Evolutionary conservation across 2,329 filamentous ascomycete genomes (phyloP).

Genomic region (Penicillium digitatum): DNA sequence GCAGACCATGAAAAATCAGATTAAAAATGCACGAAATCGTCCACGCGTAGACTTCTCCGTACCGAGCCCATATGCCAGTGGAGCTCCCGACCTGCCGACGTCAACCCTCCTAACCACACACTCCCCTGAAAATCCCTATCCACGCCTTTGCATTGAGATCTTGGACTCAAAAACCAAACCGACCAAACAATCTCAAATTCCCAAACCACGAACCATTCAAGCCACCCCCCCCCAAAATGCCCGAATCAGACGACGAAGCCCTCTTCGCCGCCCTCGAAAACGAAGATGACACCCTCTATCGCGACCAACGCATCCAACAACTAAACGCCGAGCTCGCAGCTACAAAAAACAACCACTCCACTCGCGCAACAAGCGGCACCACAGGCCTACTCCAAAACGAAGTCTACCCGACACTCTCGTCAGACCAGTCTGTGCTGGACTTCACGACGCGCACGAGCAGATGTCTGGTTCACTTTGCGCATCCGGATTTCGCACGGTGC

Average conservation of each 20-base stretch:
- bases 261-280: slow-evolving; percentile 56
- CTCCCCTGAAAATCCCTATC: background rate
- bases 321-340: slow-evolving; percentile 55
- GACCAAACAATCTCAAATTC: background rate
- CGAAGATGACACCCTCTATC: slow-evolving; percentile 53
- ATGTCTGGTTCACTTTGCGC: slow-evolving; percentile 62
- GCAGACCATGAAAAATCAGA: background rate
- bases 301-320: slow-evolving; percentile 56
- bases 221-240: slow-evolving; percentile 33
- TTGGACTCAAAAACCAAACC: background rate
- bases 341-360: slow-evolving; percentile 42
- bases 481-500: slow-evolving; percentile 61
- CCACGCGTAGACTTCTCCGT: background rate
- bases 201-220: background rate
- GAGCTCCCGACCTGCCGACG: slow-evolving; percentile 2
- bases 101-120: slow-evolving; percentile 7
- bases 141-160: background rate
- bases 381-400: slow-evolving; percentile 24
- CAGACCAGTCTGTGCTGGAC: slow-evolving; percentile 57
- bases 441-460: slow-evolving; percentile 57
- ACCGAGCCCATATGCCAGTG: slow-evolving; percentile 5
- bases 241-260: slow-evolving; percentile 54
- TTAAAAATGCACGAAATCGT: background rate
- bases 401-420: slow-evolving; percentile 40
- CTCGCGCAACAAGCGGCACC: slow-evolving; percentile 29